Percentiles rank a stretch among this genome's conserved stretches.
Evolutionary conservation across 2,329 filamentous ascomycete species (phyloP).

Genomic region (Colletotrichum sp.): DNA sequence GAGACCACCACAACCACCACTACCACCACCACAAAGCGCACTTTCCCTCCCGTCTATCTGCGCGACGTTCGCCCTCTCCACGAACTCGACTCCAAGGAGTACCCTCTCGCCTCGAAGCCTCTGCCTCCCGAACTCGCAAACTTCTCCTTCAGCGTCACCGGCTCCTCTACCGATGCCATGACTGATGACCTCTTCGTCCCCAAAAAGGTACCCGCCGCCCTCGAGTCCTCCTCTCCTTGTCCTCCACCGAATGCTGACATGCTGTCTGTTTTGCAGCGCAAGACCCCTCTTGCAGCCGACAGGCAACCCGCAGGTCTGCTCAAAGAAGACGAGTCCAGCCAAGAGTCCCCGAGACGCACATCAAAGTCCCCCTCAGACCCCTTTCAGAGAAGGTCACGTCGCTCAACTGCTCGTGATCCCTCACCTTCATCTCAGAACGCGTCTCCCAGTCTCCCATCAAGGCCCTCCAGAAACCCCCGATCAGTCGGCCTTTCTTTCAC

Average conservation of each 20-base stretch:
- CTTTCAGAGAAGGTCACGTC: constrained; percentile 35
- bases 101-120: constrained; percentile 82
- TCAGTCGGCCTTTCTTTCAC: constrained; percentile 25
- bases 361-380: constrained; percentile 29
- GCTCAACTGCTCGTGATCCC: constrained; percentile 33
- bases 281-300: constrained; percentile 2
- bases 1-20: constrained; percentile 82
- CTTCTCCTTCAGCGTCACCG: constrained; percentile 74
- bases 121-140: constrained; percentile 81
- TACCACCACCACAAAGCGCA: constrained; percentile 86
- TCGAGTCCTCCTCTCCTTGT: not conserved
- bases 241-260: not conserved
- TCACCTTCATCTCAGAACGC: constrained; percentile 38
- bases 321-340: constrained; percentile 32
- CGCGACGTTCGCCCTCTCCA: constrained; percentile 73
- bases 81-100: constrained; percentile 84
- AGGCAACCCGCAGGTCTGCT: constrained; percentile 10
- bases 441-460: constrained; percentile 30
- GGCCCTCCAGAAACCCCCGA: constrained; percentile 3
- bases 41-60: constrained; percentile 84
- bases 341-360: constrained; percentile 29
- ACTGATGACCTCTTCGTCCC: not conserved
- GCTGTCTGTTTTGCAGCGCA: not conserved
- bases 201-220: constrained; percentile 3
- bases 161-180: constrained; percentile 40